phyloP scores from a whole-genome alignment of 2,329 filamentous ascomycete species.

The Sporothrix mexicana region DNA sequence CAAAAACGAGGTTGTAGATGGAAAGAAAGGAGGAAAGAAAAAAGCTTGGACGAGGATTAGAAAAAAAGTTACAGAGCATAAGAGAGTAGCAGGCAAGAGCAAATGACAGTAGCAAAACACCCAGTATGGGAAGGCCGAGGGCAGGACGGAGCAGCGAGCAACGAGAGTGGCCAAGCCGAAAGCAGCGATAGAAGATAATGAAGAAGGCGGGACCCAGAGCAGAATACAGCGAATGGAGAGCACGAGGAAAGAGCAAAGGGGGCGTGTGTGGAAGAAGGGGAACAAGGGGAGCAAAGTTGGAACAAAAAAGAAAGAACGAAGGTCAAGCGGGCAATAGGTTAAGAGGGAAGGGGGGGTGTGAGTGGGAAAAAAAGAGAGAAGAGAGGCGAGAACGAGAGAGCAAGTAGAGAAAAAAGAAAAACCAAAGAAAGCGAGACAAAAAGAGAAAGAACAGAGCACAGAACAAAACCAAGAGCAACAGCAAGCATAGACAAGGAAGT shows the following conservation, averaged over 20 bases:
- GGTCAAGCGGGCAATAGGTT: background rate
- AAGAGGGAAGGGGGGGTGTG: conserved; percentile 14
- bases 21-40: conserved; percentile 40
- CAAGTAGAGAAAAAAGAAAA: conserved; percentile 23
- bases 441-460: conserved; percentile 20
- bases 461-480: no score
- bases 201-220: conserved; percentile 25
- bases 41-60: conserved; percentile 34
- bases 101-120: background rate
- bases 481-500: conserved; percentile 3
- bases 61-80: conserved; percentile 15
- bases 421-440: conserved; percentile 20
- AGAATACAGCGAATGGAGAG: conserved; percentile 18
- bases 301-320: conserved; percentile 10
- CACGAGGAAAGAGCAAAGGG: background rate
- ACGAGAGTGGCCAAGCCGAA: conserved; percentile 28
- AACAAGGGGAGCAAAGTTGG: conserved; percentile 17
- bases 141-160: background rate
- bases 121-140: background rate
- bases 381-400: conserved; percentile 2
- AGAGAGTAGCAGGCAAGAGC: background rate
- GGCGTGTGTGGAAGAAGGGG: background rate
- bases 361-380: background rate
- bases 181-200: conserved; percentile 36
- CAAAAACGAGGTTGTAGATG: conserved; percentile 11